These are phyloP conservation scores for Aspergillus homomorphus DNA, from an alignment of 495 filamentous ascomycete genomes.

Conservation along the genomic window DNA sequence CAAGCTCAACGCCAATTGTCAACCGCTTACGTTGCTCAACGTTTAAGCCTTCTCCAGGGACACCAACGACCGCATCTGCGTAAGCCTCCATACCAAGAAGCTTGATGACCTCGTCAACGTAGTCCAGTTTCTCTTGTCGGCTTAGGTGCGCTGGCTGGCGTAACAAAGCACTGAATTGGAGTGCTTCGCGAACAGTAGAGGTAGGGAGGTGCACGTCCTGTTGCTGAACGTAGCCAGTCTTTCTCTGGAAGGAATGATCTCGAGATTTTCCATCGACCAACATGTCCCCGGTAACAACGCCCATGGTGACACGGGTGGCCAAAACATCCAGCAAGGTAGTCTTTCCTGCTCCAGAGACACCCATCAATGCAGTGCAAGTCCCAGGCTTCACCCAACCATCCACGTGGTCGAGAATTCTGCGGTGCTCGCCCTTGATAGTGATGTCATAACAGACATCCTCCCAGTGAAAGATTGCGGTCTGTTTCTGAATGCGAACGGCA, in stretches of 20 bases:
- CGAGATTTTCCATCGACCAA: slow-evolving; percentile 50
- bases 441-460: slow-evolving; percentile 66
- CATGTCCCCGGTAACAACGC: slow-evolving; percentile 50
- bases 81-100: slow-evolving; percentile 73
- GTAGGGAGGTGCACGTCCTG: slow-evolving; percentile 86
- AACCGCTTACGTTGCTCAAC: slow-evolving; percentile 82
- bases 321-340: slow-evolving; percentile 58
- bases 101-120: slow-evolving; percentile 88
- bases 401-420: slow-evolving; percentile 55
- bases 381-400: slow-evolving; percentile 66
- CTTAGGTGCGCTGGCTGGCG: slow-evolving; percentile 72
- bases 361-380: slow-evolving; percentile 62
- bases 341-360: slow-evolving; percentile 57
- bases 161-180: slow-evolving; percentile 78
- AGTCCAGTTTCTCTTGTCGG: slow-evolving; percentile 76
- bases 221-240: slow-evolving; percentile 94
- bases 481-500: slow-evolving; percentile 27
- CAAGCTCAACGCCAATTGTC: slow-evolving; percentile 81
- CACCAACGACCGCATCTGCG: slow-evolving; percentile 30
- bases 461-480: slow-evolving; percentile 64
- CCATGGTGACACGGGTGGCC: slow-evolving; percentile 47
- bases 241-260: slow-evolving; percentile 79
- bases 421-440: slow-evolving; percentile 47
- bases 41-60: slow-evolving; percentile 57
- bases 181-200: slow-evolving; percentile 76